These are phyloP conservation scores for Agrocybe chaxingu DNA, from an alignment of 768 basidiomycete species.

Conservation along the genomic window DNA sequence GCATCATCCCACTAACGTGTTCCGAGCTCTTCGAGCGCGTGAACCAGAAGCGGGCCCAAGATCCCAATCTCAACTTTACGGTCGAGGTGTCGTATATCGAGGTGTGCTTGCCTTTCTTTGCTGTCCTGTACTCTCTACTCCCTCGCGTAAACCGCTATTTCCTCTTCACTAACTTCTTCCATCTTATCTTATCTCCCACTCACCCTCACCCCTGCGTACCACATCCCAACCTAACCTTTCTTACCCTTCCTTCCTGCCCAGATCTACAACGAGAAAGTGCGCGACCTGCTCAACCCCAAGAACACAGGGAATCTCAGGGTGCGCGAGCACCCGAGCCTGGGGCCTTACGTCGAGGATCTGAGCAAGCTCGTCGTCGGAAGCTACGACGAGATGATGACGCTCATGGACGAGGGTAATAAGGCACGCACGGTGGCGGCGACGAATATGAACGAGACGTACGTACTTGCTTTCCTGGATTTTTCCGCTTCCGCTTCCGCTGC, in stretches of 20 bases:
- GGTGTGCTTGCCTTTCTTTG: conserved; percentile 35
- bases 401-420: conserved; percentile 99
- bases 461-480: conserved; percentile 13
- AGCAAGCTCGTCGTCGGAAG: conserved; percentile 88
- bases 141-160: too few relatives aligned
- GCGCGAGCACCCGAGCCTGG: conserved; percentile 92
- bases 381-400: conserved; percentile 97
- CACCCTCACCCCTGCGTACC: not conserved
- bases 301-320: conserved; percentile 95
- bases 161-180: too few relatives aligned
- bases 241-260: conserved; percentile 22
- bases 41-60: conserved; percentile 53
- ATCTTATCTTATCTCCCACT: too few relatives aligned
- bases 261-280: conserved; percentile 98
- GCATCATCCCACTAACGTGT: conserved; percentile 96
- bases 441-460: conserved; percentile 98
- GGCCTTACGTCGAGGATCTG: conserved; percentile 98
- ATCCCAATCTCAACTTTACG: conserved; percentile 74
- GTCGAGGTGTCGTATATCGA: conserved; percentile 99
- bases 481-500: not conserved
- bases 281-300: conserved; percentile 95
- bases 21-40: conserved; percentile 89
- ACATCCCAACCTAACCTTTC: conserved; percentile 1
- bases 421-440: conserved; percentile 98
- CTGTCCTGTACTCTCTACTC: too few relatives aligned